Conservation (phyloP, 2,329 filamentous ascomycete genomes). For the Lecanicillium sp. region DNA sequence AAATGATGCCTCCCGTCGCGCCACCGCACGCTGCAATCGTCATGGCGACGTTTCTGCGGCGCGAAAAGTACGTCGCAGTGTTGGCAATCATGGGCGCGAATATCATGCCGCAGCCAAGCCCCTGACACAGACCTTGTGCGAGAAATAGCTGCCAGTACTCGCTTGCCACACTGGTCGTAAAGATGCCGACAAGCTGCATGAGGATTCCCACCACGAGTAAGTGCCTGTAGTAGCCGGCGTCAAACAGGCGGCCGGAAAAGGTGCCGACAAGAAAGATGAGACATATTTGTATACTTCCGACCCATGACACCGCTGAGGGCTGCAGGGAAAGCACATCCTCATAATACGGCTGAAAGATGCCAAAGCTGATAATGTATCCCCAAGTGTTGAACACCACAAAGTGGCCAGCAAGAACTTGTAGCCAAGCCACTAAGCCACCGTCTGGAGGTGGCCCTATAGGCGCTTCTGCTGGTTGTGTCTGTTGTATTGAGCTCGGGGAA, state of each 20-base stretch:
- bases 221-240: conserved; percentile 30
- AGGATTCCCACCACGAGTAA: conserved; percentile 25
- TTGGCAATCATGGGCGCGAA: conserved; percentile 46
- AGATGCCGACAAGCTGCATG: conserved; percentile 36
- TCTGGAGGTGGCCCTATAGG: conserved; percentile 21
- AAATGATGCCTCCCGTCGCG: conserved; percentile 54
- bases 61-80: conserved; percentile 52
- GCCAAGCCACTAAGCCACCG: conserved; percentile 27
- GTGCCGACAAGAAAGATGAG: conserved; percentile 31
- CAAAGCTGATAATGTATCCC: conserved; percentile 31
- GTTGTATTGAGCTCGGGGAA: not conserved
- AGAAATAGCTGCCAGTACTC: conserved; percentile 41
- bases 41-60: conserved; percentile 50
- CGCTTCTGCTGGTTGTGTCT: conserved; percentile 2
- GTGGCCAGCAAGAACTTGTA: conserved; percentile 28
- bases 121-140: conserved; percentile 47
- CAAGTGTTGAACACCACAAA: conserved; percentile 29
- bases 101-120: conserved; percentile 45
- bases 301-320: conserved; percentile 36
- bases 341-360: conserved; percentile 32
- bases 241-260: conserved; percentile 31
- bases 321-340: conserved; percentile 19
- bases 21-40: conserved; percentile 52
- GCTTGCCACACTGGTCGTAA: conserved; percentile 33
- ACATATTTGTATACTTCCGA: conserved; percentile 38